Percentiles rank a stretch among this genome's conserved stretches.
Conservation (phyloP, 768 basidiomycete species). For the Lepiota brunneoincarnata region DNA sequence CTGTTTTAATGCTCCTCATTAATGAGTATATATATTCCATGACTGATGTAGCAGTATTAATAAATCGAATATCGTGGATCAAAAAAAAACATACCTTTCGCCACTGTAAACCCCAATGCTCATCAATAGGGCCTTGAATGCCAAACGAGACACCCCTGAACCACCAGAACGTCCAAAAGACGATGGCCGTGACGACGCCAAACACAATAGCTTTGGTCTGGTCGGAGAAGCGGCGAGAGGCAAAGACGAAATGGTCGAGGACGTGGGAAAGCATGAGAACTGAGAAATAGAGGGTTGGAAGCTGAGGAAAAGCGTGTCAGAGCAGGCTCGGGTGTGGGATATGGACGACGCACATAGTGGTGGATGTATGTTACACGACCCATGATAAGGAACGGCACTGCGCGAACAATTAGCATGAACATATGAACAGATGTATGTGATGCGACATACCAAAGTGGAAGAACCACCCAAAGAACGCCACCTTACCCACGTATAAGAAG, state of each 20-base stretch:
- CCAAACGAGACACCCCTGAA: conserved; percentile 89
- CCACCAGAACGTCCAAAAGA: conserved; percentile 92
- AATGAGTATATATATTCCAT: conserved; percentile 30
- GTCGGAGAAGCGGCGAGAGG: conserved; percentile 57
- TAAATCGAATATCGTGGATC: neutral
- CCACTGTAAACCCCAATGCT: conserved; percentile 81
- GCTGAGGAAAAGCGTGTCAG: conserved; percentile 37
- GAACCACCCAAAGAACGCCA: conserved; percentile 89
- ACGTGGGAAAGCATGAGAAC: conserved; percentile 90
- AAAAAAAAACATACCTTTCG: conserved; percentile 45
- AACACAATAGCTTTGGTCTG: conserved; percentile 75
- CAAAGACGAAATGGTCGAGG: conserved; percentile 92
- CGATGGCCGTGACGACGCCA: conserved; percentile 49
- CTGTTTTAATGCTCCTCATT: neutral
- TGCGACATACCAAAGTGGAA: conserved; percentile 77
- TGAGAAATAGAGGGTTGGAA: conserved; percentile 96
- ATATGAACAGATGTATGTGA: neutral
- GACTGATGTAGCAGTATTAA: conserved; percentile 17
- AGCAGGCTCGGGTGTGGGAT: neutral
- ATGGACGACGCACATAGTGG: conserved; percentile 74
- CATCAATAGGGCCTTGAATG: conserved; percentile 81
- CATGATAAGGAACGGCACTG: conserved; percentile 98
- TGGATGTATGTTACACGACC: conserved; percentile 95
- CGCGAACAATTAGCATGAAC: conserved; percentile 8
- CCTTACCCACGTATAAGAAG: conserved; percentile 88